These are phyloP conservation scores for Sorghum bicolor DNA, from an alignment of 176 grass and related monocot species.

Conservation along the genomic window Sorghum_bicolor_NCBIv3 NC_012871.2:71359001-71359500, in stretches of 20 bases:
- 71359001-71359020: slow-evolving; percentile 98
- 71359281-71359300: not conserved
- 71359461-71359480: slow-evolving; percentile 85
- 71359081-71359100: not conserved
- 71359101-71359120: not conserved
- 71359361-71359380: slow-evolving; percentile 9
- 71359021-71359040: slow-evolving; percentile 87
- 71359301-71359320: not conserved
- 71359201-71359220: not conserved
- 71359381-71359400: not conserved
- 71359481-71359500: slow-evolving; percentile 88
- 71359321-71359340: not conserved
- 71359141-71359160: not conserved
- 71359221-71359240: not conserved
- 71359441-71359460: slow-evolving; percentile 76
- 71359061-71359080: slow-evolving; percentile 50
- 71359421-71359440: slow-evolving; percentile 77
- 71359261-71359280: not conserved
- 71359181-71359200: not conserved
- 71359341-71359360: not conserved
- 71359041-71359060: slow-evolving; percentile 99
- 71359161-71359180: not conserved
- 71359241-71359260: not conserved
- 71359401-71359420: not conserved
- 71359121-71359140: not conserved